phyloP scores from a whole-genome alignment of 495 filamentous ascomycete genomes.

The Neurospora sp. region DNA sequence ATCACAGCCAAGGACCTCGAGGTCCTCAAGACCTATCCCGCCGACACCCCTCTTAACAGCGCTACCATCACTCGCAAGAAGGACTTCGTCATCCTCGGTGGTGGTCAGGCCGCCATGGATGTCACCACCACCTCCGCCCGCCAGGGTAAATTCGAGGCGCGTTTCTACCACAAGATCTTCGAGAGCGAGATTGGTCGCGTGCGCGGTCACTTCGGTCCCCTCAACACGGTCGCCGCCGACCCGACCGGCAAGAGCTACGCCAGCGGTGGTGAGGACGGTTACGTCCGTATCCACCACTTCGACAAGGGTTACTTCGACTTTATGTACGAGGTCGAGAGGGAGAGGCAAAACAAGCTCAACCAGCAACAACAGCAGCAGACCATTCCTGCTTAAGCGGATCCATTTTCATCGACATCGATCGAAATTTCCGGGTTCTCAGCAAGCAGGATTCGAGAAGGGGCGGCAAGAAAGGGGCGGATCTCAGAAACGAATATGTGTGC shows the following conservation, averaged over 20 bases:
- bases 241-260: constrained; percentile 85
- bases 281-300: constrained; percentile 97
- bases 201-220: constrained; percentile 89
- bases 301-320: constrained; percentile 98
- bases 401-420: neutral
- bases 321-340: constrained; percentile 92
- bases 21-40: constrained; percentile 79
- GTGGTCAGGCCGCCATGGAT: constrained; percentile 97
- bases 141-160: constrained; percentile 97
- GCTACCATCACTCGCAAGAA: constrained; percentile 89
- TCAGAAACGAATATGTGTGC: neutral
- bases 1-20: constrained; percentile 74
- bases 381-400: neutral
- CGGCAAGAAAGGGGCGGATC: neutral
- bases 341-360: constrained; percentile 26
- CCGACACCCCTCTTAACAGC: constrained; percentile 95
- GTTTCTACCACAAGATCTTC: constrained; percentile 99
- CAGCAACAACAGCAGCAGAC: neutral
- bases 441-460: neutral
- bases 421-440: neutral
- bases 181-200: constrained; percentile 97
- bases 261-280: constrained; percentile 93
- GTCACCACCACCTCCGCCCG: constrained; percentile 90
- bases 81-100: constrained; percentile 93
- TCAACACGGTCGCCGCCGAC: constrained; percentile 74